phyloP scores from a whole-genome alignment of 108 stramenopile species.

The Epithemia pelagica region DNA sequence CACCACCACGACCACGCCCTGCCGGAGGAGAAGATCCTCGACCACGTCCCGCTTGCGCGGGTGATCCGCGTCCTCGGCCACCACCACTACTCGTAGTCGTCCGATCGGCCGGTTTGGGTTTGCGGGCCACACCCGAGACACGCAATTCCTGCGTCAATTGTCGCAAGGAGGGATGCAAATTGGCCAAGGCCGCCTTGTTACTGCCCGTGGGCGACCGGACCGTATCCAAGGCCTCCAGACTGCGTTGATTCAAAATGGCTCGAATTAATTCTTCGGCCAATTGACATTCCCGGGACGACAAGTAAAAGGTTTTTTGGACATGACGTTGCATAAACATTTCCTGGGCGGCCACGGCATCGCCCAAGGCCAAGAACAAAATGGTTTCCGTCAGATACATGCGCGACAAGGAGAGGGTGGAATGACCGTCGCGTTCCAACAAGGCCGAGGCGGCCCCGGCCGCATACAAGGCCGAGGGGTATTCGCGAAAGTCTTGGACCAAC shows the following conservation, averaged over 20 bases:
- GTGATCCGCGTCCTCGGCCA: background rate
- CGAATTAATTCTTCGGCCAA: conserved; percentile 82
- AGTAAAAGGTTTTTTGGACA: conserved; percentile 65
- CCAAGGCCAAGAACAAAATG: conserved; percentile 67
- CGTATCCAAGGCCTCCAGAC: conserved; percentile 66
- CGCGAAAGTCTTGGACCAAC: conserved; percentile 33
- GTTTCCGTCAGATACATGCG: conserved; percentile 63
- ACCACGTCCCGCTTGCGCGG: background rate
- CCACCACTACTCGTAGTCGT: background rate
- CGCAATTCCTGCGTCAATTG: conserved; percentile 48
- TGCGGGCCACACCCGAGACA: conserved; percentile 60
- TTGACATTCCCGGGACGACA: conserved; percentile 79
- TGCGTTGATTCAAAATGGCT: conserved; percentile 54
- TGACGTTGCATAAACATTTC: conserved; percentile 75
- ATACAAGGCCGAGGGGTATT: conserved; percentile 76
- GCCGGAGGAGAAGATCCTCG: conserved; percentile 1
- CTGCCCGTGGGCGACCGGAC: conserved; percentile 42
- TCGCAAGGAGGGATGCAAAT: conserved; percentile 51
- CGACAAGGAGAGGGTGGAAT: conserved; percentile 61
- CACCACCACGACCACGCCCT: background rate
- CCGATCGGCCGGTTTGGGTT: background rate
- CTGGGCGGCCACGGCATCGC: conserved; percentile 75
- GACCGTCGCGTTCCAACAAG: conserved; percentile 54
- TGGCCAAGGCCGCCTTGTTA: conserved; percentile 63
- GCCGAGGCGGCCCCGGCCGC: conserved; percentile 66